These are phyloP conservation scores for Nakazawaea wickerhamii DNA, from an alignment of 805 yeast genomes.

Conservation along the genomic window DNA sequence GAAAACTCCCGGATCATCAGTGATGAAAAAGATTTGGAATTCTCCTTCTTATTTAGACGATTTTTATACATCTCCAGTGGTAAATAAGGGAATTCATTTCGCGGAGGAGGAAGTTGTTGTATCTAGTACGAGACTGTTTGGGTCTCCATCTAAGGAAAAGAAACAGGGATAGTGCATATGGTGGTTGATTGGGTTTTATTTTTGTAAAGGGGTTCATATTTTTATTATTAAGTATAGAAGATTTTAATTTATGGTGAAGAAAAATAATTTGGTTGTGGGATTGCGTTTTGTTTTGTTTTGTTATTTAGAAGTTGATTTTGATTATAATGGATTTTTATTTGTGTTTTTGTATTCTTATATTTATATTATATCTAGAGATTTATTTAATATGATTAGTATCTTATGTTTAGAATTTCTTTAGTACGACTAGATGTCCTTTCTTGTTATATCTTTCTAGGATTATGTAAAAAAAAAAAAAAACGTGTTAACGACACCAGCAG, in stretches of 20 bases:
- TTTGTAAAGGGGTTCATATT: too few species aligned
- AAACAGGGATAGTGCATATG: neutral
- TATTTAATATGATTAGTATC: too few species aligned
- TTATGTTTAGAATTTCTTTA: too few species aligned
- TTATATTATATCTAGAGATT: too few species aligned
- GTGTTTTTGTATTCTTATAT: too few species aligned
- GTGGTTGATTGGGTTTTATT: neutral
- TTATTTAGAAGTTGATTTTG: too few species aligned
- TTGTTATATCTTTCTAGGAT: too few species aligned
- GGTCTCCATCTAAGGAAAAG: constrained; percentile 9
- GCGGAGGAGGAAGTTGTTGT: constrained; percentile 12
- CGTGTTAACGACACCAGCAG: constrained; percentile 62
- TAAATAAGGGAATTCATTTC: constrained; percentile 4
- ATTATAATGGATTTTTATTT: too few species aligned
- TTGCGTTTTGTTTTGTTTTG: too few species aligned
- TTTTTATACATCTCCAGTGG: constrained; percentile 49
- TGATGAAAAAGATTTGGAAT: constrained; percentile 52
- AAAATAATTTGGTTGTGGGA: too few species aligned
- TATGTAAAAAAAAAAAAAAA: constrained; percentile 20
- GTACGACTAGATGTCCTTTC: too few species aligned
- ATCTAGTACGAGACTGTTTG: constrained; percentile 7
- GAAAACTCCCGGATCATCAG: constrained; percentile 24
- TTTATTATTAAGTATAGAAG: neutral
- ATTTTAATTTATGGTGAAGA: too few species aligned
- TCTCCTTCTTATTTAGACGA: constrained; percentile 66